These are phyloP conservation scores for Lumnitzera racemosa DNA, from an alignment of 345 rosid genomes.

Conservation along the genomic window DNA sequence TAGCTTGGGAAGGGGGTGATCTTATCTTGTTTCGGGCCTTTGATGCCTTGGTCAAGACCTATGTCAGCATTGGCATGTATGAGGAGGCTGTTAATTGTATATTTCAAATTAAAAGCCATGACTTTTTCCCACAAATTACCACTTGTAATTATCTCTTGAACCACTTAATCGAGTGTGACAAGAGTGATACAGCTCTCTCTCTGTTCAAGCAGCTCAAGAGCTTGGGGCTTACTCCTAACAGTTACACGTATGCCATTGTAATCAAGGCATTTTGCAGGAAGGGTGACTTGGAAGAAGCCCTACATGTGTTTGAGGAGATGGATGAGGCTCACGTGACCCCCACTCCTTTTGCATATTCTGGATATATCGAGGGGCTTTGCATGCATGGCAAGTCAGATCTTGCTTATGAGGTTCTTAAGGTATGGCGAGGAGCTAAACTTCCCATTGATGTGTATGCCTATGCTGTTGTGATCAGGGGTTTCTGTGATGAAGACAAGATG, in stretches of 20 bases:
- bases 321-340: conserved; percentile 31
- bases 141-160: conserved; percentile 61
- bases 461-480: conserved; percentile 40
- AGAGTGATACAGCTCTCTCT: conserved; percentile 35
- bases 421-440: conserved; percentile 14
- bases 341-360: conserved; percentile 35
- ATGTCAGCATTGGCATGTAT: conserved; percentile 37
- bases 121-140: conserved; percentile 26
- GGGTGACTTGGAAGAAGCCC: conserved; percentile 43
- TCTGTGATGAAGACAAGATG: conserved; percentile 50
- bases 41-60: conserved; percentile 49
- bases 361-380: conserved; percentile 67
- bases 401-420: conserved; percentile 34
- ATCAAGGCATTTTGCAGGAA: conserved; percentile 57
- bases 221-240: conserved; percentile 39
- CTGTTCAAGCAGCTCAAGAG: conserved; percentile 38
- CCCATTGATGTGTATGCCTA: conserved; percentile 34
- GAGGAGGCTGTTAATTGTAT: conserved; percentile 46
- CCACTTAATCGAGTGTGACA: conserved; percentile 32
- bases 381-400: conserved; percentile 23
- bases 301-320: conserved; percentile 33
- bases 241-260: conserved; percentile 44
- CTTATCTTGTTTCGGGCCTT: conserved; percentile 22
- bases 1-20: conserved; percentile 18
- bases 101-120: conserved; percentile 23